A percentile compares a stretch with the other conserved stretches of the same genome.
Conservation (phyloP, 2,329 filamentous ascomycete genomes). For the Fusarium pilosicola region DNA sequence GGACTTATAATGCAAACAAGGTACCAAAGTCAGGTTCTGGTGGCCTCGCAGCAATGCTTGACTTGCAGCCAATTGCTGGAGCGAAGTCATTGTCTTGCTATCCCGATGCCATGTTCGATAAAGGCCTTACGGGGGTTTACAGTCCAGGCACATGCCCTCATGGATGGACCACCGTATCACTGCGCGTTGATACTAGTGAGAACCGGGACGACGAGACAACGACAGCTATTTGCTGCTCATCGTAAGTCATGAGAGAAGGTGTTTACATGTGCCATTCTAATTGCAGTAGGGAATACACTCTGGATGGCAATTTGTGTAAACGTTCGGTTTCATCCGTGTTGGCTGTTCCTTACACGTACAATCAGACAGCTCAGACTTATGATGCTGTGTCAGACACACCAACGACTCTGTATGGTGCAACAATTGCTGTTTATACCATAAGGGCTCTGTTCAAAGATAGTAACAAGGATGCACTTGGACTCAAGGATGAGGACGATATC, state of each 20-base stretch:
- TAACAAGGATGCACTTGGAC: constrained; percentile 49
- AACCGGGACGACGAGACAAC: constrained; percentile 47
- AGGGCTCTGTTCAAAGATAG: constrained; percentile 51
- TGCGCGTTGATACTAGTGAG: constrained; percentile 46
- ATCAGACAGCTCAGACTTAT: constrained; percentile 49
- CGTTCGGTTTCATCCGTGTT: constrained; percentile 50
- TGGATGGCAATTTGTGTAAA: constrained; percentile 49
- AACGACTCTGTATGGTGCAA: constrained; percentile 51
- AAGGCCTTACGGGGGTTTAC: constrained; percentile 51
- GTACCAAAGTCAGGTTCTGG: constrained; percentile 35
- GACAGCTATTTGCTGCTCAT: constrained; percentile 54
- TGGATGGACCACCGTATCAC: constrained; percentile 53
- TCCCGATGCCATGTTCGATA: constrained; percentile 53
- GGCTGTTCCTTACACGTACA: constrained; percentile 51
- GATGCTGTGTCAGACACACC: constrained; percentile 49
- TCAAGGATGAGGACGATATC: constrained; percentile 49
- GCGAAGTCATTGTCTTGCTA: constrained; percentile 54
- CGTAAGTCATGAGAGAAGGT: constrained; percentile 46
- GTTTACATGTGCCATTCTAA: constrained; percentile 24
- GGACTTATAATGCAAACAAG: constrained; percentile 50
- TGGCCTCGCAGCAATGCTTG: constrained; percentile 51
- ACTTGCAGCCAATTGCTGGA: constrained; percentile 49
- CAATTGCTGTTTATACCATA: constrained; percentile 51
- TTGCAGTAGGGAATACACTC: constrained; percentile 47
- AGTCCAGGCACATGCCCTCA: constrained; percentile 53